Evolutionary conservation across 495 filamentous ascomycete species (phyloP), one percentile per base, ranked within the genome.

Genomic region (Penicillium daleae): DNA sequence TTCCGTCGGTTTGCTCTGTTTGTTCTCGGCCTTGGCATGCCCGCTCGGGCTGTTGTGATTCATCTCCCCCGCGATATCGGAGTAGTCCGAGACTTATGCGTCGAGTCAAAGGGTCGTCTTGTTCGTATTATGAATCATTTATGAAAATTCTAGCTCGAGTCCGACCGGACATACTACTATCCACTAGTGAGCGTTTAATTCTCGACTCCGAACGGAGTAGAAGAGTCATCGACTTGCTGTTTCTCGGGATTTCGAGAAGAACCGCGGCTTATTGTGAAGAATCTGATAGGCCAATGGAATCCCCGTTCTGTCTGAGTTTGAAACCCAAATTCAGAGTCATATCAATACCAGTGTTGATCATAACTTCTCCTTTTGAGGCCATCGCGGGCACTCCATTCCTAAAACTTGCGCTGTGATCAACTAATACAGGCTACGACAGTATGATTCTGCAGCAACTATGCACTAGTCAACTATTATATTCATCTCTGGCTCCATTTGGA

Each of bases 41-140:
- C 33, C 35, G 22, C 35, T 57, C 27, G 48, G 57, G 62, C 21
- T 59, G 33, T 33, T 55, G 37, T 67, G 65, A 61, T 61, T 65
- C 19, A 46, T 62, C 60, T 51, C 15, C 48, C 35, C 31, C 62
- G 65, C 65, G 65, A 66, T 66, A 66, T 66, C 65, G 65, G 65
- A 63, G 46, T 40, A 3, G 12, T 21, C n/a, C 29, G 7, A 37
- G 4, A 24, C 31, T 21, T n/a, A n/a, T 19, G 15, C 6, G n/a
- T n/a, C n/a, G n/a, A n/a, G n/a, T n/a, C n/a, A n/a, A n/a, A n/a
- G n/a, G n/a, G n/a, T n/a, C n/a, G n/a, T 44, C 17, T 6, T 10
- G 17, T 26, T 49, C 46, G 10, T 27, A 44, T 44, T 7, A 7
- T 22, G 21, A n/a, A 22, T 46, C 42, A 46, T 22, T 9, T 46